These are phyloP conservation scores for Escallonia rubra DNA, from an alignment of 129 eudicot genomes.

Conservation along the genomic window DNA sequence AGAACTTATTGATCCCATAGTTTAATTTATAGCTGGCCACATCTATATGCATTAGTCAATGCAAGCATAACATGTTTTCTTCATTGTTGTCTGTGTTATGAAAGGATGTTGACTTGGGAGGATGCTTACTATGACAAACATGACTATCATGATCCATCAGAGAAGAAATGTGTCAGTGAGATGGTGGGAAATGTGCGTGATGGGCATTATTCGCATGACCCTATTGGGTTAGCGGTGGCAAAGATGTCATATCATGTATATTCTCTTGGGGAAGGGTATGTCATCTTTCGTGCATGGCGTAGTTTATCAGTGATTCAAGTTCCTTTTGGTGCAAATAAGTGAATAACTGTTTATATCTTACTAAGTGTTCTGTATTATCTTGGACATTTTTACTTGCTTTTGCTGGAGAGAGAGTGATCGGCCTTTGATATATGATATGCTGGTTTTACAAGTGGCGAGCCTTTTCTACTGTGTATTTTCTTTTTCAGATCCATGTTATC, in stretches of 20 bases:
- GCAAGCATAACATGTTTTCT: not conserved
- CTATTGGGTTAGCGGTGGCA: constrained; percentile 70
- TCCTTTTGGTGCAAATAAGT: too few relatives aligned
- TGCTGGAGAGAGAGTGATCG: not conserved
- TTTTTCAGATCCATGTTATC: too few relatives aligned
- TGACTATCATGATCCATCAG: constrained; percentile 22
- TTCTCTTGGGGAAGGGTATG: constrained; percentile 92
- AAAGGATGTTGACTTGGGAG: constrained; percentile 79
- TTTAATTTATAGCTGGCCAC: not conserved
- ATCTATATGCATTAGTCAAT: not conserved
- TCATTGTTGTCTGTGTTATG: not conserved
- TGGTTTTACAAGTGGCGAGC: too few relatives aligned
- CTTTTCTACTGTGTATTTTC: too few relatives aligned
- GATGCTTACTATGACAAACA: constrained; percentile 65
- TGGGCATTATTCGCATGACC: constrained; percentile 40
- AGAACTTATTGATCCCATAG: not conserved
- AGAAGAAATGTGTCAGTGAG: constrained; percentile 28
- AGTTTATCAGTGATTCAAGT: not conserved
- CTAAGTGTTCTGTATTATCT: not conserved
- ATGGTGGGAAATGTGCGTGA: constrained; percentile 28
- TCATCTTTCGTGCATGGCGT: constrained; percentile 1
- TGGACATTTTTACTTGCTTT: not conserved
- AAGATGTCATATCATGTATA: constrained; percentile 80
- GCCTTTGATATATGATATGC: too few relatives aligned
- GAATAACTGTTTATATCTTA: too few relatives aligned